These are phyloP conservation scores for Taphrina confusa DNA, from an alignment of 1,139 yeast genomes.

Conservation along the genomic window DNA sequence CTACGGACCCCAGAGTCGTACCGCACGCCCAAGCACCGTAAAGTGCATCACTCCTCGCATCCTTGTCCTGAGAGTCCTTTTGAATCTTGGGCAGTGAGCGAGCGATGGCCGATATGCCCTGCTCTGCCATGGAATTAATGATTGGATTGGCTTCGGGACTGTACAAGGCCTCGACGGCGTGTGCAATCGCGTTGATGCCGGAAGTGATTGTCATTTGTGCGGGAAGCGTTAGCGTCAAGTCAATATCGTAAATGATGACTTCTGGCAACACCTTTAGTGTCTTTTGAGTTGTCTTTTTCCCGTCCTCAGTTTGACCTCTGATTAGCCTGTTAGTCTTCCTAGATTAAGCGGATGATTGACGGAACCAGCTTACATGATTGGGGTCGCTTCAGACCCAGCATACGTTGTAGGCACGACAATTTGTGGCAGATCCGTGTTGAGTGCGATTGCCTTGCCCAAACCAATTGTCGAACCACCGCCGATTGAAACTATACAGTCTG, in stretches of 20 bases:
- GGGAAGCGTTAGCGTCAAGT: slow-evolving; percentile 31
- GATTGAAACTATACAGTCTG: slow-evolving; percentile 28
- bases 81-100: slow-evolving; percentile 22
- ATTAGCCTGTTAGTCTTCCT: neutral
- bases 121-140: slow-evolving; percentile 20
- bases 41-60: slow-evolving; percentile 22
- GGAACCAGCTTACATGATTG: slow-evolving; percentile 16
- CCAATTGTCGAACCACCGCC: slow-evolving; percentile 35
- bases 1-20: slow-evolving; percentile 26
- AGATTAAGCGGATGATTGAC: neutral
- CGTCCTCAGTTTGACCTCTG: slow-evolving; percentile 28
- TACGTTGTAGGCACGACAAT: slow-evolving; percentile 35
- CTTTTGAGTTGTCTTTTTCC: slow-evolving; percentile 25
- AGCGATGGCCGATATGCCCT: slow-evolving; percentile 25
- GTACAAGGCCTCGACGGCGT: slow-evolving; percentile 33
- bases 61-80: neutral
- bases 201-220: slow-evolving; percentile 16
- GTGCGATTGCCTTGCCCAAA: slow-evolving; percentile 27
- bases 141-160: slow-evolving; percentile 26
- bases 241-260: slow-evolving; percentile 27
- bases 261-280: slow-evolving; percentile 23
- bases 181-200: slow-evolving; percentile 34
- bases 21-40: slow-evolving; percentile 35
- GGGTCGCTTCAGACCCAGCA: slow-evolving; percentile 31
- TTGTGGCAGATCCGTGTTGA: slow-evolving; percentile 26